Evolutionary conservation across 306 rosid genomes (phyloP).

Genomic region (Corylus avellana): DNA sequence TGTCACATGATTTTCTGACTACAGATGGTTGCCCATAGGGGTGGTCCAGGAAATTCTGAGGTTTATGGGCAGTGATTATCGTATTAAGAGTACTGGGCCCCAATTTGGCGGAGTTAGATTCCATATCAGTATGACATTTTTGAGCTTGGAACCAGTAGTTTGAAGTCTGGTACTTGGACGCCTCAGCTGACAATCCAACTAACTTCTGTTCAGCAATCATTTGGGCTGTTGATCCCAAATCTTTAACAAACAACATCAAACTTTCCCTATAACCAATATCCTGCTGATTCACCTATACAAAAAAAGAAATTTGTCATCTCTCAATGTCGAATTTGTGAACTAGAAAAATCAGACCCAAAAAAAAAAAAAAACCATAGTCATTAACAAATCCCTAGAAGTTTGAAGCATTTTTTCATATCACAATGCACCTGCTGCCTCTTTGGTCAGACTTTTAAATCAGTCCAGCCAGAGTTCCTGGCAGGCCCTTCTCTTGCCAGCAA

Average conservation of each 20-base stretch:
- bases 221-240: conserved; percentile 40
- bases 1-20: not conserved
- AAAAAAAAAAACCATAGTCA: not conserved
- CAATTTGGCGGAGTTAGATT: conserved; percentile 12
- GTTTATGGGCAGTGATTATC: conserved; percentile 1
- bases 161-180: not conserved
- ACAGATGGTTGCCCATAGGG: conserved; percentile 5
- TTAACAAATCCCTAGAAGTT: not conserved
- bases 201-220: conserved; percentile 22
- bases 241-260: conserved; percentile 24
- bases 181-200: conserved; percentile 18
- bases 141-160: conserved; percentile 2
- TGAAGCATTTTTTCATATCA: not conserved
- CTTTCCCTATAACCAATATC: conserved; percentile 37
- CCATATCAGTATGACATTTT: conserved; percentile 28
- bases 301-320: not conserved
- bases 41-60: conserved; percentile 22
- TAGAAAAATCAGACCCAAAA: not conserved
- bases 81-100: conserved; percentile 12
- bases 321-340: not conserved
- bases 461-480: not conserved
- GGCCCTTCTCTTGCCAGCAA: not conserved
- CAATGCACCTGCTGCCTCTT: not conserved
- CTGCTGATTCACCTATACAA: conserved; percentile 44
- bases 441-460: not conserved